Base-by-base conservation (phyloP, 805 yeast genomes). In the Starmerella tilneyi region DNA sequence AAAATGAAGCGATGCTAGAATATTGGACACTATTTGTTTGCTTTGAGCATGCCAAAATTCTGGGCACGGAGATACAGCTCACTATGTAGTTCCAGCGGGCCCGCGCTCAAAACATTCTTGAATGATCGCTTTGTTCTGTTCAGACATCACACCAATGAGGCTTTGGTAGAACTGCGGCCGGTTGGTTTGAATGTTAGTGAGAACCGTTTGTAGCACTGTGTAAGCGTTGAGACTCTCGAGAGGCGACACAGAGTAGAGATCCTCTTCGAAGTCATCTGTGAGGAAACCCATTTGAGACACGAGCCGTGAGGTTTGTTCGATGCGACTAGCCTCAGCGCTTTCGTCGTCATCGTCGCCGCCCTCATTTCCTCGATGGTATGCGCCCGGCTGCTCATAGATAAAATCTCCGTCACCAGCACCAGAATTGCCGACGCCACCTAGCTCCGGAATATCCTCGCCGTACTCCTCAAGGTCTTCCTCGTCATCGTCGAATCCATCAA, bases 211-310 rank as follows among this genome's bases (percentile, higher is more conserved):
- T 62, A 86, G 78, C 2, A 76, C 74, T 13, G 70, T 69, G 62
- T 78, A 85, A 3, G 82, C 79, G 58, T 89, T 82, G 41, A 86
- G 64, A 33, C 70, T 67, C 58, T 89, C 96, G 39, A 92, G 70
- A 3, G 94, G 79, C 1, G 89, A 81, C 52, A 79, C 81, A 21
- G 82, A 74, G 59, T 82, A 68, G 9, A 95, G 78, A 58, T 82
- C 95, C 58, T 88, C 96, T 37, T 79, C 78, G 36, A 83, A 70
- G 8, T 82, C 92, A 40, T 81, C 92, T 41, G 76, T 78, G 9
- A 76, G 11, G 26, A 43, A 46, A 6, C 50, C 47, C 34, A 45
- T 48, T 7, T 48, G 43, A 3, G 49, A 26, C 4, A 35, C 12
- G 5, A 37, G 26, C 3, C 39, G 31, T 13, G 33, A 15, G 17